These are phyloP conservation scores for Sporothrix luriei DNA, from an alignment of 2,329 filamentous ascomycete genomes.

Conservation along the genomic window DNA sequence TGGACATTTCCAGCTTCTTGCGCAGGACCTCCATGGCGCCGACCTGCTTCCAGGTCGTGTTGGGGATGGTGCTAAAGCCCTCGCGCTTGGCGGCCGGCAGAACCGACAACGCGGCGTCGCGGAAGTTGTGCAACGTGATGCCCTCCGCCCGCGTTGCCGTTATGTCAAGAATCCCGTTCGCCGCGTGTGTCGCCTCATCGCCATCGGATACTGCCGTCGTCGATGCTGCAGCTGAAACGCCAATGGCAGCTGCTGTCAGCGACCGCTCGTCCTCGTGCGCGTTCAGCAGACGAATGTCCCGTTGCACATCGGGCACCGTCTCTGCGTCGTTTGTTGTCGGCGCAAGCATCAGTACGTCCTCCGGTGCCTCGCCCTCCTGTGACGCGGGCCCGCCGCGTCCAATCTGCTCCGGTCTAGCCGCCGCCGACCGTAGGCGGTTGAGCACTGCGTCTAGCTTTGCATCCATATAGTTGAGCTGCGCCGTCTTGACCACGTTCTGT, in stretches of 20 bases:
- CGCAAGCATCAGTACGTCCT: neutral
- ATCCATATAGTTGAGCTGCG: slow-evolving; percentile 36
- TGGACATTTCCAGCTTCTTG: slow-evolving; percentile 77
- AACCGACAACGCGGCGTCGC: slow-evolving; percentile 71
- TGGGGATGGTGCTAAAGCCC: slow-evolving; percentile 91
- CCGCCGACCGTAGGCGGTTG: slow-evolving; percentile 20
- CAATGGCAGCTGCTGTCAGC: neutral
- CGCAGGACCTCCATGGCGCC: slow-evolving; percentile 81
- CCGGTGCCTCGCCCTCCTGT: neutral
- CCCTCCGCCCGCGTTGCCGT: slow-evolving; percentile 27
- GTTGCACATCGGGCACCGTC: slow-evolving; percentile 1
- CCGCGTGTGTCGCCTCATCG: slow-evolving; percentile 29
- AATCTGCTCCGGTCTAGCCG: neutral
- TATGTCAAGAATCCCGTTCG: slow-evolving; percentile 28
- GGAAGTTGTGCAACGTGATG: slow-evolving; percentile 65
- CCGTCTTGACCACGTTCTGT: slow-evolving; percentile 60
- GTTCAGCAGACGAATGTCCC: slow-evolving; percentile 30
- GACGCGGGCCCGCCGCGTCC: neutral
- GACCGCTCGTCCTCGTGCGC: slow-evolving; percentile 17
- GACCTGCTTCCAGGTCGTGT: slow-evolving; percentile 90
- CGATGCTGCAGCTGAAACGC: neutral
- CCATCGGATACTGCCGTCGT: slow-evolving; percentile 34
- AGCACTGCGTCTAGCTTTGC: slow-evolving; percentile 18
- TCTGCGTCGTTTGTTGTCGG: neutral
- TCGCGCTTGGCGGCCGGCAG: slow-evolving; percentile 84